phyloP scores from a whole-genome alignment of 2,329 filamentous ascomycete species.

The Aureobasidium sp. region DNA sequence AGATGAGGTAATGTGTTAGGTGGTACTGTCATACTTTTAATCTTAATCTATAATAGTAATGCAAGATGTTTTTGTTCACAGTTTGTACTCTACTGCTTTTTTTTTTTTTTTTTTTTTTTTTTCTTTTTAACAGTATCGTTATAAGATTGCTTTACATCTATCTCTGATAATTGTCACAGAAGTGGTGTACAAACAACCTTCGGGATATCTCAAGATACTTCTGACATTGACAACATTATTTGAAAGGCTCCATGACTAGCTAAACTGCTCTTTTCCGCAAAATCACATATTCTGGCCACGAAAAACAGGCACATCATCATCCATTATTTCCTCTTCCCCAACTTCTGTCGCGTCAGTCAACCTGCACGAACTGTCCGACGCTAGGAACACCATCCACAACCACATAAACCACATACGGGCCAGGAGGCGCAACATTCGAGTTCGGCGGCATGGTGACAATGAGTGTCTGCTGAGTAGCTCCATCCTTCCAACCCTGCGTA shows the following conservation, averaged over 20 bases:
- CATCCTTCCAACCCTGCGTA: slow-evolving; percentile 19
- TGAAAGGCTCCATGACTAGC: not conserved
- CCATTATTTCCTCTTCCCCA: not conserved
- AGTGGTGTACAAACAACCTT: too few relatives aligned
- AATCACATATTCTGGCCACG: not conserved
- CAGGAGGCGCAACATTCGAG: slow-evolving; percentile 47
- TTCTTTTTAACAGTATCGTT: too few relatives aligned
- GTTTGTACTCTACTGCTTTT: not conserved
- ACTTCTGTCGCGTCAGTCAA: not conserved
- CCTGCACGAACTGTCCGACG: slow-evolving; percentile 12
- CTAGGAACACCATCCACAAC: slow-evolving; percentile 45
- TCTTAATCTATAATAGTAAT: not conserved
- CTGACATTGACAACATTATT: not conserved
- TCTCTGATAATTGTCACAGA: too few relatives aligned
- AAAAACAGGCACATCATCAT: not conserved
- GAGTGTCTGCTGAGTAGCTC: slow-evolving; percentile 39
- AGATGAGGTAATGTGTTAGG: not conserved
- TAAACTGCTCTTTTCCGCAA: not conserved
- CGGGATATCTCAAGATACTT: too few relatives aligned
- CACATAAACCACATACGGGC: slow-evolving; percentile 52
- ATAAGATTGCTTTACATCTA: too few relatives aligned
- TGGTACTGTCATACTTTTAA: not conserved
- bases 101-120: not conserved
- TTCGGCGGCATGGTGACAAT: slow-evolving; percentile 47
- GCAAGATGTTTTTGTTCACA: not conserved